Conservation (phyloP, 2,329 filamentous ascomycete genomes). For the Berkeleyomyces rouxiae region DNA sequence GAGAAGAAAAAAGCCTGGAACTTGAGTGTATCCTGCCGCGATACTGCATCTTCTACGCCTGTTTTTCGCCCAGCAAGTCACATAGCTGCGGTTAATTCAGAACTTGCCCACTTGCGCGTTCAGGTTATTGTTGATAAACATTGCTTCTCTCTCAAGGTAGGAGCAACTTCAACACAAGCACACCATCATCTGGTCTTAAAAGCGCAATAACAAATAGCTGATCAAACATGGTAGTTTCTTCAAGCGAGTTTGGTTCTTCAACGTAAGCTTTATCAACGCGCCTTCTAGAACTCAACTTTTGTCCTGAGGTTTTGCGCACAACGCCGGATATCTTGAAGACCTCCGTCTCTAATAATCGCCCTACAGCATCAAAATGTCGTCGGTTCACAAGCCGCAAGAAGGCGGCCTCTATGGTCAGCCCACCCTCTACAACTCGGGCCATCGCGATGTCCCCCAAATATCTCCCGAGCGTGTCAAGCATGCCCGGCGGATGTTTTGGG, state of each 20-base stretch:
- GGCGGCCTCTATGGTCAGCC: constrained; percentile 5
- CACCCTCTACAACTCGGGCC: neutral
- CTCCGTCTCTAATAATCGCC: neutral
- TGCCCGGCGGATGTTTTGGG: constrained; percentile 6
- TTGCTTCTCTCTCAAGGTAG: neutral
- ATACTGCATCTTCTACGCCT: neutral
- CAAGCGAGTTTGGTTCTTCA: neutral
- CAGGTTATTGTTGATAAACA: neutral
- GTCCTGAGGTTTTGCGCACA: neutral
- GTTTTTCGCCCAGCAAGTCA: neutral
- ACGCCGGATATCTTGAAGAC: neutral
- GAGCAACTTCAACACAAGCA: neutral
- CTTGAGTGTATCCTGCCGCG: too few species aligned
- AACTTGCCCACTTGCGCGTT: neutral
- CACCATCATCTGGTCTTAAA: neutral
- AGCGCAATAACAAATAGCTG: neutral
- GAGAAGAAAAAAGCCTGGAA: neutral
- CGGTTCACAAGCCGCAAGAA: neutral
- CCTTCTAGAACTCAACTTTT: neutral
- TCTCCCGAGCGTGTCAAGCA: constrained; percentile 1
- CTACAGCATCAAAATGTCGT: neutral
- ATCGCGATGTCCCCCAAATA: constrained; percentile 2
- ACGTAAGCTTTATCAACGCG: neutral
- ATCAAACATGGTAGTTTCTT: neutral
- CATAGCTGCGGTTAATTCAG: neutral